Evolutionary conservation across 345 rosid species (phyloP), one percentile per base, ranked within the genome.

Genomic region (Lumnitzera littorea): DNA sequence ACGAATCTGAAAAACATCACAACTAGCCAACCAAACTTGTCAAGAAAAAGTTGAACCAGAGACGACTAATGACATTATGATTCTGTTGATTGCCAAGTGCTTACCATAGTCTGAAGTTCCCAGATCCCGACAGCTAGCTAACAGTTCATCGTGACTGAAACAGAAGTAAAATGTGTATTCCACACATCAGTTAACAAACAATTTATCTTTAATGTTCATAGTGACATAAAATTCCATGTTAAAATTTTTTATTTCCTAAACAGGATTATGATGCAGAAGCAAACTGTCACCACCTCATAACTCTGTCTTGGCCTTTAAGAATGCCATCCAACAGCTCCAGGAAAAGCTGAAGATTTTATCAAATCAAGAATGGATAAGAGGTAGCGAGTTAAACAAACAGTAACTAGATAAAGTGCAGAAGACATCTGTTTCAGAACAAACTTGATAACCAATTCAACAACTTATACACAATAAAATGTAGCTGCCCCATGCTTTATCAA

Each of bases 1-100:
- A 95, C 97, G 77, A 95, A 95, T 76, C 99, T 95, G 83, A 95
- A 88, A 78, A 95, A 95, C 99, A 95, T 95, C 62, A 95, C 99
- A 75, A 88, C 99, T 95, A 74, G 70, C 76, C 74, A 73, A 76
- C 78, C 66, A 69, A 71, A 66, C 55, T 49, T 73, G 74, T 94
- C 66, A 94, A 67, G 55, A 70, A 50, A 68, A 16, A 55, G 41
- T 49, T 12, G 5, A 15, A 16, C 25, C 65, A 46, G 46, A 41
- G 29, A 63, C 9, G 46, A 43, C 20, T 57, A 58, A 15, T 49
- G 64, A 64, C 67, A 62, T 20, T 27, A 61, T 16, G n/a, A 69
- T 23, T 36, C 43, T 4, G 43, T 36, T 36, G 11, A 36, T 53
- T 53, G 48, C 23, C 53, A 15, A 62, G 48, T 48, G 58, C 95